A percentile compares a stretch with the other conserved stretches of the same genome.
phyloP scores from a whole-genome alignment of 2,329 filamentous ascomycete species.

The Alternaria triticimaculans region DNA sequence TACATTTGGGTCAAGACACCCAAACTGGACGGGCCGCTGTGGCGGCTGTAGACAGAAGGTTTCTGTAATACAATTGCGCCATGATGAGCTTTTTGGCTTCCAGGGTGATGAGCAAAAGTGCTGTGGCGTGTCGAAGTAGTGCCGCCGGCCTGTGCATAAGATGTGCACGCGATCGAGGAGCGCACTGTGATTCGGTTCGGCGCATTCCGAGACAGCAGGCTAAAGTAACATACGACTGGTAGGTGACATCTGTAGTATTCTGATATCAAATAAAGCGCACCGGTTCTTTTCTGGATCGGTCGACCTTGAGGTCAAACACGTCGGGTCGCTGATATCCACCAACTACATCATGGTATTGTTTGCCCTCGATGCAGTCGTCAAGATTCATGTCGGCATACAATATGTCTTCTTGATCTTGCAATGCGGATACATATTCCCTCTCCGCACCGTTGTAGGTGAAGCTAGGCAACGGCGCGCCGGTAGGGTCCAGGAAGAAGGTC shows the following conservation, averaged over 20 bases:
- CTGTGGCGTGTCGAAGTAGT: background rate
- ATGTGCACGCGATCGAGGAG: background rate
- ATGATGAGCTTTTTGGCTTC: background rate
- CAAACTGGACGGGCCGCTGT: background rate
- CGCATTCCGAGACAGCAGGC: background rate
- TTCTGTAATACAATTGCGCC: background rate
- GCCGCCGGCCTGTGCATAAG: background rate
- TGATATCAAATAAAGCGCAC: constrained; percentile 4
- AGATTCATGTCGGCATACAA: constrained; percentile 61
- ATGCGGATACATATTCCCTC: constrained; percentile 37
- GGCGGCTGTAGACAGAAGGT: background rate
- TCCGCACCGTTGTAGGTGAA: constrained; percentile 46
- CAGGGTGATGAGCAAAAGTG: background rate
- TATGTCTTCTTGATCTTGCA: constrained; percentile 58
- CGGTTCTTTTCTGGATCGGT: constrained; percentile 39
- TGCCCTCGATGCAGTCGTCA: constrained; percentile 59
- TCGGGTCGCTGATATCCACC: constrained; percentile 64
- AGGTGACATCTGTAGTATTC: background rate
- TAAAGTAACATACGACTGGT: background rate
- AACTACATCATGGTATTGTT: constrained; percentile 64
- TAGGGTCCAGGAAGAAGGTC: constrained; percentile 61
- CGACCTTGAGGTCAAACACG: constrained; percentile 60
- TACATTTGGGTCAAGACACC: background rate
- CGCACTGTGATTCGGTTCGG: background rate
- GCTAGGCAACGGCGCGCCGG: constrained; percentile 50